Base-by-base conservation (phyloP, 2,329 filamentous ascomycete species). In the Paecilomyces dactylethromorphus region DNA sequence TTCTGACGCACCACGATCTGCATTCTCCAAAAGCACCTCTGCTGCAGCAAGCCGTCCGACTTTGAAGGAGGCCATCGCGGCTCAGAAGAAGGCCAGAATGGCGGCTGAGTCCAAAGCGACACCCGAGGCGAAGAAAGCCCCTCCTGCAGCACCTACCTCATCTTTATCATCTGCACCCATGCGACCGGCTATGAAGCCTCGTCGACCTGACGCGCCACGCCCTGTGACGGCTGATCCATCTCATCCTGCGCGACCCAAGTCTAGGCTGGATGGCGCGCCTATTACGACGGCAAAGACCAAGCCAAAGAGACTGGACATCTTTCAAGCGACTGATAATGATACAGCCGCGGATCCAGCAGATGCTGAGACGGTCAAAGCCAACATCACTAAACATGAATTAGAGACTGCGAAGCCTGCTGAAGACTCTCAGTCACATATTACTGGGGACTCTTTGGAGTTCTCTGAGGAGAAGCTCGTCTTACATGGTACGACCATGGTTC, bases 61-160 rank as follows among this genome's bases (percentile, higher is more conserved):
- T 11, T 75, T 97, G 26, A 88, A 90, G 63, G 92, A 96, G 67
- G 82, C 90, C 3, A 92, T 97, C 81, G 78, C 91, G 68, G 92
- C 91, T 5, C 89, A 93, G 69, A 92, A 91, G 76, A 91, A 79
- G 59, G 82, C 81, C 54, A 68, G 77, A 57, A 49, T 68, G 15
- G 75, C 74, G 51, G 75, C 75, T 45, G 35, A n/a, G 35, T 18
- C 35, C 13, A 45, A 45, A 15, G 35, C 35, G 35, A n/a, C 35
- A 45, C 15, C 35, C 3, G 72, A 72, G 7, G 55, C 63, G n/a
- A 70, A 65, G 32, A 77, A 80, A 13, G 59, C 65, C 7, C 79
- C 79, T 63, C 71, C 75, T 51, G 26, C 60, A 21, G 59, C 73
- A 33, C 68, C 69, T 57, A 60, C 71, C 26, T 74, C 74, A n/a